Evolutionary conservation across 2,329 filamentous ascomycete genomes (phyloP).

Genomic region (Pseudogymnoascus sp.): DNA sequence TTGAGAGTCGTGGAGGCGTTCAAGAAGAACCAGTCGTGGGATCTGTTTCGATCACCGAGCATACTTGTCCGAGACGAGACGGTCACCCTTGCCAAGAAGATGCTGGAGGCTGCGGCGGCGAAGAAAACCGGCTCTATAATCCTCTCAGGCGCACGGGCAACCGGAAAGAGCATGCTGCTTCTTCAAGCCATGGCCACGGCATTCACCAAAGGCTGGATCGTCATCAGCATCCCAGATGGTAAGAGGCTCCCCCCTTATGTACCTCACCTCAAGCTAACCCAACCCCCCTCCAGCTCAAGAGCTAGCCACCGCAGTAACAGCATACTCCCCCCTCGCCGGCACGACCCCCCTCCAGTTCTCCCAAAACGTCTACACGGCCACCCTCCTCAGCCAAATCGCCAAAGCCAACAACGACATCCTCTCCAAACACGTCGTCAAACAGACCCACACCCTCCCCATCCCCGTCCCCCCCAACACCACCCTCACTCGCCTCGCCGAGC

Average conservation of each 20-base stretch:
- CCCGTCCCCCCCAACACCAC: constrained; percentile 50
- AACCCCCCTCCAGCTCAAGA: constrained; percentile 56
- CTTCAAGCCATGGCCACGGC: constrained; percentile 78
- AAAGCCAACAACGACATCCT: constrained; percentile 66
- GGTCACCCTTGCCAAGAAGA: constrained; percentile 57
- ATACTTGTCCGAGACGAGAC: constrained; percentile 72
- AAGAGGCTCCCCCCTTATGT: constrained; percentile 25
- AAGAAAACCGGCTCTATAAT: constrained; percentile 57
- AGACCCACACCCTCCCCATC: constrained; percentile 52
- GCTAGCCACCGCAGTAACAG: constrained; percentile 69
- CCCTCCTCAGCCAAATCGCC: constrained; percentile 64
- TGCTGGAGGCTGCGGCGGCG: constrained; percentile 48
- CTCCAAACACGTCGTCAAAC: constrained; percentile 38
- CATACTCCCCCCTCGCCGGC: constrained; percentile 65
- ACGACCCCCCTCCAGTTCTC: constrained; percentile 56
- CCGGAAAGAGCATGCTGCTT: constrained; percentile 81
- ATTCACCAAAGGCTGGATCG: constrained; percentile 77
- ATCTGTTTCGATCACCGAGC: constrained; percentile 73
- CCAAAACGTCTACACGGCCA: constrained; percentile 70
- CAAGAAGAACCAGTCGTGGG: constrained; percentile 84
- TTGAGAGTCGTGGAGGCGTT: constrained; percentile 82
- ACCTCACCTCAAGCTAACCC: constrained; percentile 3
- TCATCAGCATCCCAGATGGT: constrained; percentile 87
- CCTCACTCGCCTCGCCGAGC: constrained; percentile 60
- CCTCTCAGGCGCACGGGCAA: constrained; percentile 63